phyloP scores from a whole-genome alignment of 148 eudicot species.

The Chenopodium berlandieri region DNA sequence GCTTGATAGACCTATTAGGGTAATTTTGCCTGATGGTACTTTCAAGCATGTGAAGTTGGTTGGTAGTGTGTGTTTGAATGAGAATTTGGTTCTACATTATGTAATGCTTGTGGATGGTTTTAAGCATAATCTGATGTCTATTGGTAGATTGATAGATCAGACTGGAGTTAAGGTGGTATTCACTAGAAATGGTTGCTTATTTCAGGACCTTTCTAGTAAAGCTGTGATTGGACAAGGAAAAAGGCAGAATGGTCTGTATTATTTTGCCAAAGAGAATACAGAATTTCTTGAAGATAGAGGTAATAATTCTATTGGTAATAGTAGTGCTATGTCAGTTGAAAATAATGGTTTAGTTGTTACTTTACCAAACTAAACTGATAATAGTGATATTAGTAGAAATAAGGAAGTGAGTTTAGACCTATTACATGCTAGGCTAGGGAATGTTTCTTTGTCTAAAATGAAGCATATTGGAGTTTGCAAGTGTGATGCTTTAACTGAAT shows the following conservation, averaged over 20 bases:
- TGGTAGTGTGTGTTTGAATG: background rate
- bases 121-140: background rate
- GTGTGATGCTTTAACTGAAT: background rate
- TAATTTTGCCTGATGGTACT: background rate
- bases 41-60: background rate
- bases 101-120: background rate
- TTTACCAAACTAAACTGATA: too few relatives aligned
- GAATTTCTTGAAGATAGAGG: background rate
- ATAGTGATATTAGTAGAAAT: too few relatives aligned
- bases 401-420: background rate
- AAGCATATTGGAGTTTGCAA: background rate
- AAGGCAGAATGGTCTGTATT: background rate
- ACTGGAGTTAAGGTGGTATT: background rate
- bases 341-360: background rate
- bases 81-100: background rate
- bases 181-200: background rate
- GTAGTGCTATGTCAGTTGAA: background rate
- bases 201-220: background rate
- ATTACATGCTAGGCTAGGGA: background rate
- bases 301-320: too few relatives aligned
- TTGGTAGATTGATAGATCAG: background rate
- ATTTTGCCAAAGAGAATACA: background rate
- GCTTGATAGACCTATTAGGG: background rate
- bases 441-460: slow-evolving; percentile 1
- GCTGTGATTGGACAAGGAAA: background rate